A percentile compares a stretch with the other conserved stretches of the same genome.
phyloP scores from a whole-genome alignment of 2,329 filamentous ascomycete species.

The Fusarium tjaetaba region DNA sequence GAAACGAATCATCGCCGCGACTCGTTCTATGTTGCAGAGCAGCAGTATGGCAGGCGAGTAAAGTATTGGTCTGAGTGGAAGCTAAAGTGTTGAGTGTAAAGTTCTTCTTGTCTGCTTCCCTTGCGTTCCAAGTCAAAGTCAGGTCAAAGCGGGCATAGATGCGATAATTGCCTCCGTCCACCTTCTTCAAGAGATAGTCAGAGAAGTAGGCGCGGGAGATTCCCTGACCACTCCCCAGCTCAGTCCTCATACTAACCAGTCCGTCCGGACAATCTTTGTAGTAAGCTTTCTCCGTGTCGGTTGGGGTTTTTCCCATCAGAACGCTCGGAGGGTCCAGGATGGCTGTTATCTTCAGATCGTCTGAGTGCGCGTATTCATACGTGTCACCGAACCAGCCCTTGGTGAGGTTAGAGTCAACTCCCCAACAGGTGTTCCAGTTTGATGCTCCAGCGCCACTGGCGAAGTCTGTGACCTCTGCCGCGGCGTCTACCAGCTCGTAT shows the following conservation, averaged over 20 bases:
- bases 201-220: not conserved
- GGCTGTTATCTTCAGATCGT: not conserved
- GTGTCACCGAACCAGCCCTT: not conserved
- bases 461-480: not conserved
- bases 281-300: fast-evolving
- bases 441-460: not conserved
- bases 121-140: not conserved
- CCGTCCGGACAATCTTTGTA: not conserved
- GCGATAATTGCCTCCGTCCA: not conserved
- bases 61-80: not conserved
- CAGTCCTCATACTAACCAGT: not conserved
- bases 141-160: not conserved
- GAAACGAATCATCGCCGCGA: not conserved
- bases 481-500: not conserved
- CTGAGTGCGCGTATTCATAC: not conserved
- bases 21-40: not conserved
- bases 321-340: not conserved
- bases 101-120: not conserved
- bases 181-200: not conserved
- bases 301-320: fast-evolving
- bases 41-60: not conserved
- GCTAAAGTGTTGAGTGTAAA: not conserved
- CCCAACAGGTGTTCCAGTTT: not conserved
- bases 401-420: not conserved
- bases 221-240: not conserved